Evolutionary conservation across 257 asterid species (phyloP), one percentile per base, ranked within the genome.

Genomic region (Gardenia jasminoides): DNA sequence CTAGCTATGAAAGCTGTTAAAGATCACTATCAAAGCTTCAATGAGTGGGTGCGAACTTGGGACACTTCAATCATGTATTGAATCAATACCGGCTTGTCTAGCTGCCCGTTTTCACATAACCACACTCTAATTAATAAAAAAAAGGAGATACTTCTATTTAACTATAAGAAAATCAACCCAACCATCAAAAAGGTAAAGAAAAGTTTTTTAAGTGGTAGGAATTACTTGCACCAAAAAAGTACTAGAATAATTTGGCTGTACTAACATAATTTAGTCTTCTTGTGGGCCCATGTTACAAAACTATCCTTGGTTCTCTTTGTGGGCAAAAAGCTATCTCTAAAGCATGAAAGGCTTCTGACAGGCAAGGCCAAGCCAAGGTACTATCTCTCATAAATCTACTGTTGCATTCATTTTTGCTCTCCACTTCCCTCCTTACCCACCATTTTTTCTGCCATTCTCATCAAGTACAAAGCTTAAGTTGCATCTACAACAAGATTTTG

Each of bases 11-110:
- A 64, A 74, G 72, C 75, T 82, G 81, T 72, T 31, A 80, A 66
- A 77, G 76, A 81, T 84, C 91, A 82, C 89, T 59, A 76, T 87
- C 92, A 82, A 47, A 74, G 83, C 84, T 84, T 87, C 85, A 83
- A 83, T 82, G 85, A 72, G 86, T 86, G 87, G 90, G 85, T 81
- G 86, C 43, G 78, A 67, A 71, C 76, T 73, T 65, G 85, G 78
- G 87, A 88, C 85, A 78, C 90, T 19, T 47, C 78, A 77, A 64
- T 80, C 73, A 76, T 76, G 4, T 11, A 41, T 58, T 64, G 48
- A 67, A 46, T 78, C n/a, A 68, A 24, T 52, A 22, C 24, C 10
- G 3, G 46, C 16, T 26, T 36, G 41, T 36, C 24, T 22, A 30
- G 19, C 44, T 17, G 43, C 44, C 58, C 58, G 44, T 10, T 15